Percentiles rank a stretch among this genome's conserved stretches.
Conservation (phyloP, 306 rosid genomes). For the Trifolium fragiferum region DNA sequence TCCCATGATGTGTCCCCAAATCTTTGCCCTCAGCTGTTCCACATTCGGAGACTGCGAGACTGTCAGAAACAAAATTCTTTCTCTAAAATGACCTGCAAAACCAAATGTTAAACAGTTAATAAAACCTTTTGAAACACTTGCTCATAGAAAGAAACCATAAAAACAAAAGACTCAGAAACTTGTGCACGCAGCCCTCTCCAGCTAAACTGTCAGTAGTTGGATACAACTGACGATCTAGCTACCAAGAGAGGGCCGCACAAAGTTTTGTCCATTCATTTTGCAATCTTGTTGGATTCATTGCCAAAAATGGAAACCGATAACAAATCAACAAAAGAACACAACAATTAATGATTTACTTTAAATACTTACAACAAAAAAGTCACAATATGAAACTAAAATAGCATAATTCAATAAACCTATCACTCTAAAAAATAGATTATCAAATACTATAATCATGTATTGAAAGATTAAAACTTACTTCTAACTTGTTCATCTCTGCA, state of each 20-base stretch:
- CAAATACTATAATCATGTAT: not conserved
- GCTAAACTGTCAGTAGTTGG: not conserved
- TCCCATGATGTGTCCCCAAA: constrained; percentile 70
- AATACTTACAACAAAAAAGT: not conserved
- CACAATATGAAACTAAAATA: constrained; percentile 9
- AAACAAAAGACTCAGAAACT: not conserved
- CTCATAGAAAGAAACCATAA: not conserved
- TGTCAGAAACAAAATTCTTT: constrained; percentile 78
- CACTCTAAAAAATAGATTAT: not conserved
- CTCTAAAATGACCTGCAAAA: constrained; percentile 66
- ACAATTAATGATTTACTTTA: not conserved
- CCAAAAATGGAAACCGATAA: not conserved
- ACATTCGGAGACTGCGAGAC: constrained; percentile 85
- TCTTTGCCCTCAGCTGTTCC: constrained; percentile 63
- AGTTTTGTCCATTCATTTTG: not conserved
- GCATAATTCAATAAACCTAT: not conserved
- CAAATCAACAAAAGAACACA: not conserved
- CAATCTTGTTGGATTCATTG: not conserved
- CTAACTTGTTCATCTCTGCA: constrained; percentile 67
- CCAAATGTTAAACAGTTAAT: not conserved
- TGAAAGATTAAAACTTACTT: constrained; percentile 51
- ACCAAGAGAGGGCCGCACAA: not conserved
- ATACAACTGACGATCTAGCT: not conserved
- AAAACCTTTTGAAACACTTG: constrained; percentile 4
- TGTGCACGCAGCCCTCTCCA: not conserved